phyloP scores from a whole-genome alignment of 331 rosid genomes.

The Quercus tomentella region DNA sequence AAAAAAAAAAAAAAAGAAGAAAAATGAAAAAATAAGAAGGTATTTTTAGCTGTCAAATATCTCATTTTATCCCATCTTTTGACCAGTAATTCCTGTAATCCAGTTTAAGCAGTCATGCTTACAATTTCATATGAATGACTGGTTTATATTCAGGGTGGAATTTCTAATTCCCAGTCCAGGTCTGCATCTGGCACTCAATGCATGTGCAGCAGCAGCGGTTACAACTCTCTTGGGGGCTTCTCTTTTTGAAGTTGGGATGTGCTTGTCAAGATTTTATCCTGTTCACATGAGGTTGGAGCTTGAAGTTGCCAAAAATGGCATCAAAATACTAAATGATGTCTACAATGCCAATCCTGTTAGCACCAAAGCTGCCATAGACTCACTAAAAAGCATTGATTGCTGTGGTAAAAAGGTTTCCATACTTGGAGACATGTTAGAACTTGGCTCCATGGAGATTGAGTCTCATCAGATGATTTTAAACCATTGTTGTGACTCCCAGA shows the following conservation, averaged over 20 bases:
- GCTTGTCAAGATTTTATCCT: constrained; percentile 18
- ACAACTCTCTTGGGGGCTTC: constrained; percentile 27
- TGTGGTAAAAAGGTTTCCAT: constrained; percentile 14
- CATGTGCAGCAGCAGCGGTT: constrained; percentile 36
- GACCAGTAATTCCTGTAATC: not conserved
- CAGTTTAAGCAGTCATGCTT: not conserved
- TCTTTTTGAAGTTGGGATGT: constrained; percentile 11
- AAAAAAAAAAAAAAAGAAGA: too few relatives aligned
- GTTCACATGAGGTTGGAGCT: constrained; percentile 26
- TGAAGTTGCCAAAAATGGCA: constrained; percentile 14
- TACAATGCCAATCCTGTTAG: constrained; percentile 32
- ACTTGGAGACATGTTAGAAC: constrained; percentile 39
- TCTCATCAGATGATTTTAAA: constrained; percentile 21
- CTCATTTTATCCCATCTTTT: too few relatives aligned
- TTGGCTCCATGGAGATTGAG: constrained; percentile 17
- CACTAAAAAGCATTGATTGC: constrained; percentile 16
- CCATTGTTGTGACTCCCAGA: not conserved
- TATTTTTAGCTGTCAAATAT: too few relatives aligned
- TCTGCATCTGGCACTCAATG: constrained; percentile 25
- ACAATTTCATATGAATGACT: not conserved
- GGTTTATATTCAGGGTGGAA: constrained; percentile 11
- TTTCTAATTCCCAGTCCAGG: constrained; percentile 25
- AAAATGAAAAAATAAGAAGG: too few relatives aligned
- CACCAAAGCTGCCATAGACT: constrained; percentile 23
- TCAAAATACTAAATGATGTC: constrained; percentile 22